Conservation (phyloP, 345 rosid genomes). For the Acer yangbiense region DNA sequence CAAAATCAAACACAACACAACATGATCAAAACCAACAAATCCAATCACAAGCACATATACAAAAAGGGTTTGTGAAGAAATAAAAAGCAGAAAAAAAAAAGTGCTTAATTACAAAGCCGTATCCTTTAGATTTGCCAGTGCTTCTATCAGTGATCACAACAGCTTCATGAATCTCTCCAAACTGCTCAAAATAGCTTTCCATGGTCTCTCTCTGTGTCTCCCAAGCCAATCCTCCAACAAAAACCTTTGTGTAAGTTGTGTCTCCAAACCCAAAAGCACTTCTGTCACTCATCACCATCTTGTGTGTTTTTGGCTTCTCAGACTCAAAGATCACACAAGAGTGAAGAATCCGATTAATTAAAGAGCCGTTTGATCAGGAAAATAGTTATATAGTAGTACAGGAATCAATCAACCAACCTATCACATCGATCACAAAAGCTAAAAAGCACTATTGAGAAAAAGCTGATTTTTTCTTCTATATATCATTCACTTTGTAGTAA, state of each 20-base stretch:
- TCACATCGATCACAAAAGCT: slow-evolving; percentile 8
- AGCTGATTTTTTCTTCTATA: background rate
- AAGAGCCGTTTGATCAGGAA: slow-evolving; percentile 11
- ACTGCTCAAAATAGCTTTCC: slow-evolving; percentile 33
- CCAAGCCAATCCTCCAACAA: slow-evolving; percentile 56
- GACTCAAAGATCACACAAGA: slow-evolving; percentile 5
- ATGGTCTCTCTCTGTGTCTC: slow-evolving; percentile 37
- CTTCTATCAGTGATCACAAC: slow-evolving; percentile 37
- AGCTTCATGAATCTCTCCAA: slow-evolving; percentile 45
- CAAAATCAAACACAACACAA: background rate
- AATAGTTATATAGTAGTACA: background rate
- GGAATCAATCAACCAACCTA: slow-evolving; percentile 6
- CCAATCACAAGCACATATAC: background rate
- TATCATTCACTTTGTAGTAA: background rate
- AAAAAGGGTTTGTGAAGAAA: background rate
- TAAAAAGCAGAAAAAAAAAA: background rate
- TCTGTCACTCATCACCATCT: slow-evolving; percentile 32
- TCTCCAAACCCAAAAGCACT: slow-evolving; percentile 31
- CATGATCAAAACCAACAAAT: background rate
- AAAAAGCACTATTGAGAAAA: background rate
- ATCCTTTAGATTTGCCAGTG: slow-evolving; percentile 40
- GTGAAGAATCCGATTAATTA: background rate
- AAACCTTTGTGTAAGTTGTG: slow-evolving; percentile 45
- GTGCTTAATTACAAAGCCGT: slow-evolving; percentile 36
- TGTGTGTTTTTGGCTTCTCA: slow-evolving; percentile 37